Evolutionary conservation across 805 yeast genomes (phyloP).

Genomic region (Lipomyces sp.): DNA sequence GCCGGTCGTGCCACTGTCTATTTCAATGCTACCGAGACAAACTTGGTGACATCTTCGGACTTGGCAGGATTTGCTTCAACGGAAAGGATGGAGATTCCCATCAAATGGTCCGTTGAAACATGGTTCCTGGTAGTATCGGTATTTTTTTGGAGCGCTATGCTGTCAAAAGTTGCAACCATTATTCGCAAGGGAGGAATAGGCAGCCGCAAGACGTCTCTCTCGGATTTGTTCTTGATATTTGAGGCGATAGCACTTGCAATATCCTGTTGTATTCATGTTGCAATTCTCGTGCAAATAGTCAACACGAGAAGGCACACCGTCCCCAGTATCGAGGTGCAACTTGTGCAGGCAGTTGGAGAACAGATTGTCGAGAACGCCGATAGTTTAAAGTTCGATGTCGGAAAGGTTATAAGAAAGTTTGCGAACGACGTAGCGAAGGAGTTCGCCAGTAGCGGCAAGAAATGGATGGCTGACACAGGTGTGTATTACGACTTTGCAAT

Average conservation of each 20-base stretch:
- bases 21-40: conserved; percentile 1
- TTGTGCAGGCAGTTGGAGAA: conserved; percentile 1
- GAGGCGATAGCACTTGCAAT: background rate
- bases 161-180: background rate
- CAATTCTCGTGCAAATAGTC: background rate
- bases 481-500: conserved; percentile 5
- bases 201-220: background rate
- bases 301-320: background rate
- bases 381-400: background rate
- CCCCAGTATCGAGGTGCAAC: conserved; percentile 3
- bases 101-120: background rate
- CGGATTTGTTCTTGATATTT: background rate
- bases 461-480: background rate
- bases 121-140: background rate
- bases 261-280: background rate
- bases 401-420: conserved; percentile 4
- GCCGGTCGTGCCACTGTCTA: conserved; percentile 3
- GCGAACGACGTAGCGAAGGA: conserved; percentile 7
- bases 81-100: conserved; percentile 5
- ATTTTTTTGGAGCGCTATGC: background rate
- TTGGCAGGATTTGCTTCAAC: background rate
- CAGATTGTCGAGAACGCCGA: background rate
- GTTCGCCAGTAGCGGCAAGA: background rate
- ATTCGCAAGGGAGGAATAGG: conserved; percentile 1
- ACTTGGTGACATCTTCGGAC: conserved; percentile 6